These are phyloP conservation scores for Populus nigra DNA, from an alignment of 345 rosid genomes.

Conservation along the genomic window DNA sequence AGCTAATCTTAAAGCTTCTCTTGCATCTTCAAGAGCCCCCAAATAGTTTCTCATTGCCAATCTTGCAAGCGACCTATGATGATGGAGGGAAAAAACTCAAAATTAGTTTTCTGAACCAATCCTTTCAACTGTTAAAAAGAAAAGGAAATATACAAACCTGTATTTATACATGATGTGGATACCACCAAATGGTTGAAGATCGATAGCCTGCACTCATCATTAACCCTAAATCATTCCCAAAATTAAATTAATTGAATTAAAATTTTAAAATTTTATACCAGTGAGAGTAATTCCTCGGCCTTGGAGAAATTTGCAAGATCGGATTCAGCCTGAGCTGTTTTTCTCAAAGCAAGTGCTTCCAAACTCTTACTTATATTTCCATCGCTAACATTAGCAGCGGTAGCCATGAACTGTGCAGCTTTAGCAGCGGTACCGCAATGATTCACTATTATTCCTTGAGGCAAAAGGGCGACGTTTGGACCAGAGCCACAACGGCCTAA, in stretches of 20 bases:
- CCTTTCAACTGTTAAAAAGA: neutral
- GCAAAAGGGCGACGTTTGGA: slow-evolving; percentile 72
- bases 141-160: slow-evolving; percentile 43
- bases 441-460: slow-evolving; percentile 53
- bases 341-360: slow-evolving; percentile 60
- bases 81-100: slow-evolving; percentile 3
- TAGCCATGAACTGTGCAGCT: slow-evolving; percentile 54
- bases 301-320: slow-evolving; percentile 46
- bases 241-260: no score
- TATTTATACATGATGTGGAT: slow-evolving; percentile 59
- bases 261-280: slow-evolving; percentile 29
- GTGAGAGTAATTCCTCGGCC: slow-evolving; percentile 58
- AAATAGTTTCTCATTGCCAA: slow-evolving; percentile 51
- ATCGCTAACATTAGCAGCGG: slow-evolving; percentile 20
- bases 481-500: slow-evolving; percentile 88
- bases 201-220: slow-evolving; percentile 52
- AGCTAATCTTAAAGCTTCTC: slow-evolving; percentile 44
- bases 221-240: neutral
- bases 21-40: slow-evolving; percentile 81
- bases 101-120: neutral
- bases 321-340: slow-evolving; percentile 53
- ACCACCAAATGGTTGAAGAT: slow-evolving; percentile 67
- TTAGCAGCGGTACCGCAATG: slow-evolving; percentile 72
- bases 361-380: slow-evolving; percentile 36
- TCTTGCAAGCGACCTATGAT: slow-evolving; percentile 72